A percentile compares a stretch with the other conserved stretches of the same genome.
Conservation (phyloP, 306 rosid genomes). For the Sicyos baderoa region DNA sequence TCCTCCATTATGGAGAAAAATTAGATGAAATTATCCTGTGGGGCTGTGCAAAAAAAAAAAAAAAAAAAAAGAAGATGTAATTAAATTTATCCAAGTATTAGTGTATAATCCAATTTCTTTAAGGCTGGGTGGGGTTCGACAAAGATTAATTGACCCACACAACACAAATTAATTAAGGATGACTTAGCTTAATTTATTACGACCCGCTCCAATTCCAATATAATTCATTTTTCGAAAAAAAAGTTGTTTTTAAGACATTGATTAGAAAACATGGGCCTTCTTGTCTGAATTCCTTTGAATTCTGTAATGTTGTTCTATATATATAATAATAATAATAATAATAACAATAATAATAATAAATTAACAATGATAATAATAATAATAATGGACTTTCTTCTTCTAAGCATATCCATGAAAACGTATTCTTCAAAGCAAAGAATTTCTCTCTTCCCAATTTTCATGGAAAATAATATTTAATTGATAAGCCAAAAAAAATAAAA, state of each 20-base stretch:
- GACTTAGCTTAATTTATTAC: neutral
- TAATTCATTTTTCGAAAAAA: neutral
- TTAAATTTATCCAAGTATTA: neutral
- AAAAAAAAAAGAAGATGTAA: neutral
- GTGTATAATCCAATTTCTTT: neutral
- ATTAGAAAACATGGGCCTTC: constrained; percentile 16
- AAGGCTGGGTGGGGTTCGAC: constrained; percentile 5
- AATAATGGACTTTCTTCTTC: too few species aligned
- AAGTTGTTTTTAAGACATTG: constrained; percentile 3
- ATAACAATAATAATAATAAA: too few species aligned
- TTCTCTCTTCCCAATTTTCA: too few species aligned
- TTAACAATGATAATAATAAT: too few species aligned
- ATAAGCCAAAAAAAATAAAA: too few species aligned
- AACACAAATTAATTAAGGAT: neutral
- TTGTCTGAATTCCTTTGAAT: neutral
- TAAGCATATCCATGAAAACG: too few species aligned
- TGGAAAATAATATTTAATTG: too few species aligned
- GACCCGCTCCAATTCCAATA: constrained; percentile 3
- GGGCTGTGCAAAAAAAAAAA: too few species aligned
- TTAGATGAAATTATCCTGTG: neutral
- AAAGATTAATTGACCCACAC: neutral
- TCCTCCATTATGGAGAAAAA: neutral
- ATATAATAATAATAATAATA: too few species aligned
- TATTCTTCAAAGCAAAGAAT: too few species aligned
- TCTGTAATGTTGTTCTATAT: neutral